Percentiles rank a stretch among this genome's conserved stretches.
Conservation (phyloP, 2,329 filamentous ascomycete species). For the Penicillium sp. region DNA sequence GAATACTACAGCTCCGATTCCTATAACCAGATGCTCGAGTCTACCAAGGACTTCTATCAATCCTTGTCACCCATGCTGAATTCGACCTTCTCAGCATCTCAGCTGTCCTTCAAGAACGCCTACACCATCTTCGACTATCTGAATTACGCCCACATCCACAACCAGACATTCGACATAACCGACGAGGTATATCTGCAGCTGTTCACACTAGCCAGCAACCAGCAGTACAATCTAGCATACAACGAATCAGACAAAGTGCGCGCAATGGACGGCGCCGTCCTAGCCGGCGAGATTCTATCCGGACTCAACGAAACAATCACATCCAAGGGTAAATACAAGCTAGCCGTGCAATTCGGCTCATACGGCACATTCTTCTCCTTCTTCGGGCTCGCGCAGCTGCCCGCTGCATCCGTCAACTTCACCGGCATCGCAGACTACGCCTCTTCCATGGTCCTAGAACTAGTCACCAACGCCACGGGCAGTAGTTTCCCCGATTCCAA, state of each 20-base stretch:
- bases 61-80: conserved; percentile 50
- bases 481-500: conserved; percentile 41
- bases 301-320: conserved; percentile 40
- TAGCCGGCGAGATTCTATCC: conserved; percentile 58
- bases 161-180: conserved; percentile 51
- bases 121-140: conserved; percentile 61
- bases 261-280: conserved; percentile 53
- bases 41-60: conserved; percentile 51
- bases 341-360: conserved; percentile 55
- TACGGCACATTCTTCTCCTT: conserved; percentile 58
- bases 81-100: conserved; percentile 43
- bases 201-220: conserved; percentile 65
- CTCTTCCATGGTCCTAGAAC: conserved; percentile 73
- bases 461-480: conserved; percentile 48
- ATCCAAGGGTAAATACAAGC: conserved; percentile 33
- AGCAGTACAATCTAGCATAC: conserved; percentile 79
- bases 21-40: conserved; percentile 45
- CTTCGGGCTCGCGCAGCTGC: conserved; percentile 54
- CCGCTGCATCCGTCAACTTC: conserved; percentile 55
- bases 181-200: conserved; percentile 56
- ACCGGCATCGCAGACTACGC: conserved; percentile 77
- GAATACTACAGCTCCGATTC: conserved; percentile 50
- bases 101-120: conserved; percentile 57
- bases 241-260: conserved; percentile 53
- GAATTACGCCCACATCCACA: conserved; percentile 59